Conservation (phyloP, 495 filamentous ascomycete genomes). For the Cudoniella acicularis region DNA sequence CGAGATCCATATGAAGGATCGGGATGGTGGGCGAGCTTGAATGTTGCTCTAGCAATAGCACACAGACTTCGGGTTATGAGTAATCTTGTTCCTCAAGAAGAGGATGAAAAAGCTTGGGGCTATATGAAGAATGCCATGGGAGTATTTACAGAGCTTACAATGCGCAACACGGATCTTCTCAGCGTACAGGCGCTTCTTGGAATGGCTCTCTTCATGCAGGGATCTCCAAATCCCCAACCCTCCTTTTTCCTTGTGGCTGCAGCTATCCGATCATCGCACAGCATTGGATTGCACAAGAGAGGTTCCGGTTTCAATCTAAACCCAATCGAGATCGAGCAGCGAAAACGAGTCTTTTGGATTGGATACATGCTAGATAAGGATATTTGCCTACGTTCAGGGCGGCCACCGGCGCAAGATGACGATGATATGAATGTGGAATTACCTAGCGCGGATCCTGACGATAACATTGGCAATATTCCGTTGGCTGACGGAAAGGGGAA, state of each 20-base stretch:
- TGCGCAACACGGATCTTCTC: slow-evolving; percentile 92
- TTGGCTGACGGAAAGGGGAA: slow-evolving; percentile 86
- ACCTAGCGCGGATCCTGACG: slow-evolving; percentile 83
- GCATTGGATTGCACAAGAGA: slow-evolving; percentile 90
- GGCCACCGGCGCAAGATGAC: slow-evolving; percentile 92
- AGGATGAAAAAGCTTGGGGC: slow-evolving; percentile 89
- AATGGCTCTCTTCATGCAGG: slow-evolving; percentile 95
- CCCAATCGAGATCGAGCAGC: slow-evolving; percentile 85
- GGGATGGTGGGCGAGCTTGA: slow-evolving; percentile 97
- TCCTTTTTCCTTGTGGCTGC: slow-evolving; percentile 91
- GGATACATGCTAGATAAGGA: slow-evolving; percentile 96
- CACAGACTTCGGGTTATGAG: slow-evolving; percentile 94
- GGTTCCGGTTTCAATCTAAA: slow-evolving; percentile 90
- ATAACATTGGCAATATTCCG: slow-evolving; percentile 91
- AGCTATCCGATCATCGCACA: slow-evolving; percentile 87
- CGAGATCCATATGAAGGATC: slow-evolving; percentile 90
- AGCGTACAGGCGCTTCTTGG: slow-evolving; percentile 96
- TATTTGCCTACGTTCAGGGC: slow-evolving; percentile 85
- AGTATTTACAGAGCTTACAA: slow-evolving; percentile 84
- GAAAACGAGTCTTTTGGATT: slow-evolving; percentile 98
- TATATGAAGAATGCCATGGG: slow-evolving; percentile 97
- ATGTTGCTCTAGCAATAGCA: slow-evolving; percentile 87
- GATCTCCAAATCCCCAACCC: slow-evolving; percentile 94
- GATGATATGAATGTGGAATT: slow-evolving; percentile 98
- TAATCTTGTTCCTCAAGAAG: slow-evolving; percentile 82